Evolutionary conservation across 768 basidiomycete genomes (phyloP).

Genomic region (Mycena galopus): DNA sequence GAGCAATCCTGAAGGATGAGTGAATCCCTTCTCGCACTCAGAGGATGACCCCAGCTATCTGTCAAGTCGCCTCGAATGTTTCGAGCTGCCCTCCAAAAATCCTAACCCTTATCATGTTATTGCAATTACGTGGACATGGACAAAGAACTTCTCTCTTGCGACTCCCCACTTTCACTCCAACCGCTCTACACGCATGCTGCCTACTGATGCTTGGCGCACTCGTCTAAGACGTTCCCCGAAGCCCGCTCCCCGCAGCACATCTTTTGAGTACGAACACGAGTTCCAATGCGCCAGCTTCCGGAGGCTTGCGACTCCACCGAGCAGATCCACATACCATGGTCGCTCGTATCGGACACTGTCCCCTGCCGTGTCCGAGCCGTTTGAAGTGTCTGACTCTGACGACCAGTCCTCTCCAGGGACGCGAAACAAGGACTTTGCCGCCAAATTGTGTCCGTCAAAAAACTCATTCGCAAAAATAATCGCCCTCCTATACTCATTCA

Average conservation of each 20-base stretch:
- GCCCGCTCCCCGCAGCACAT: slow-evolving; percentile 75
- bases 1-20: neutral
- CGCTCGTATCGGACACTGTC: slow-evolving; percentile 58
- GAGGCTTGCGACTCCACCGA: slow-evolving; percentile 72
- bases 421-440: neutral
- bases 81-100: too few relatives aligned
- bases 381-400: slow-evolving; percentile 75
- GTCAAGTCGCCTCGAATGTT: too few relatives aligned
- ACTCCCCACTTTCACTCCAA: neutral
- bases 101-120: neutral
- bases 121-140: neutral
- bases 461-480: neutral
- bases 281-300: slow-evolving; percentile 64
- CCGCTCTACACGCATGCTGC: slow-evolving; percentile 33
- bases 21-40: neutral
- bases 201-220: slow-evolving; percentile 77
- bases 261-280: slow-evolving; percentile 82
- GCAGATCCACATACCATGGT: slow-evolving; percentile 43
- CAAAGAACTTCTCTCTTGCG: neutral
- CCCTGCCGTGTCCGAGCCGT: slow-evolving; percentile 43
- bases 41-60: neutral
- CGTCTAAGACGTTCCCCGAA: slow-evolving; percentile 60
- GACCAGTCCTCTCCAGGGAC: slow-evolving; percentile 63
- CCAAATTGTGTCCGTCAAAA: neutral
- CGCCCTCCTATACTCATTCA: neutral